A percentile compares a stretch with the other conserved stretches of the same genome.
Evolutionary conservation across 371 early-diverging fungal species (phyloP).

Genomic region (Chytridiales sp.): DNA sequence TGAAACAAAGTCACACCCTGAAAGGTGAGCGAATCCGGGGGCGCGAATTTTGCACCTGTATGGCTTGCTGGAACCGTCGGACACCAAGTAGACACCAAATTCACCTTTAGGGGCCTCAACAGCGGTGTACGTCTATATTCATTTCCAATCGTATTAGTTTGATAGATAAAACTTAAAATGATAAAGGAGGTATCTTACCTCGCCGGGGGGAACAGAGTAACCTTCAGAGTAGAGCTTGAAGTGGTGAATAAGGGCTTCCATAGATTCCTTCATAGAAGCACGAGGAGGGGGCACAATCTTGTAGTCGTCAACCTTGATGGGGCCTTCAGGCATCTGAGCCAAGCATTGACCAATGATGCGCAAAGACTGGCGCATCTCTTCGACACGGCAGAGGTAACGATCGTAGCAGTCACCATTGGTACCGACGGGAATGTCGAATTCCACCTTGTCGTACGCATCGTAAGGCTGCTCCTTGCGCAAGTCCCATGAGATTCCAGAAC

Average conservation of each 20-base stretch:
- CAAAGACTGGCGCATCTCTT: constrained; percentile 97
- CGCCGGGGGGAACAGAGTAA: constrained; percentile 93
- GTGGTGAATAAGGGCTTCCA: constrained; percentile 98
- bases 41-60: constrained; percentile 97
- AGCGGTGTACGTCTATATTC: constrained; percentile 80
- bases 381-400: constrained; percentile 92
- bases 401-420: constrained; percentile 95
- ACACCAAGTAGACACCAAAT: constrained; percentile 88
- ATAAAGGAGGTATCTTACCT: constrained; percentile 36
- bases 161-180: background rate
- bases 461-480: constrained; percentile 91
- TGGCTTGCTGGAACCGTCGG: constrained; percentile 89
- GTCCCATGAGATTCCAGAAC: constrained; percentile 92
- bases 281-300: constrained; percentile 96
- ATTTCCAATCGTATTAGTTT: background rate
- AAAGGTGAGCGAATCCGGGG: constrained; percentile 95
- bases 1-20: constrained; percentile 86
- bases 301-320: constrained; percentile 93
- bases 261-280: constrained; percentile 94
- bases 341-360: constrained; percentile 94
- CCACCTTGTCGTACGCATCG: constrained; percentile 91
- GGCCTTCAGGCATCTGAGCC: constrained; percentile 93
- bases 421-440: constrained; percentile 96
- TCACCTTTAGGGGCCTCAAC: constrained; percentile 98
- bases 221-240: constrained; percentile 98